Base-by-base conservation (phyloP, 352 stramenopile genomes). In the Globisporangium camurandrum region DNA sequence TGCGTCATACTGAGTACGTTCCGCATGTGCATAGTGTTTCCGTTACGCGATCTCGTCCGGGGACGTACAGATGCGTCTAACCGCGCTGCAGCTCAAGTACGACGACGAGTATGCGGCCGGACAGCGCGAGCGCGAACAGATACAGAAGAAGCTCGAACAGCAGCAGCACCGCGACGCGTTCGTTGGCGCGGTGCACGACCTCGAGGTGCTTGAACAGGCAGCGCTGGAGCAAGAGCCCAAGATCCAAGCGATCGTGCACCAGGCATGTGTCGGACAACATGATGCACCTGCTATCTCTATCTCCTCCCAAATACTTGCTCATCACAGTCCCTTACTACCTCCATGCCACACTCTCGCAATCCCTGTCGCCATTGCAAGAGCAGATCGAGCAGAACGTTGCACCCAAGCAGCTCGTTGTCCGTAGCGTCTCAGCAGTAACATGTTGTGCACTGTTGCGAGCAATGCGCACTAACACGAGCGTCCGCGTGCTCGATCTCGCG, bases 381-480 rank as follows among this genome's bases (percentile, higher is more conserved):
- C 56, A 88, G 69, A 69, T 88, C 5, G 51, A 71, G 22, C 36
- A 62, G 1, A 84, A 81, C 34, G 57, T 75, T 11, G 66, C 72
- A 3, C 67, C 69, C 2, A 71, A 69, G 46, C 62, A 67, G 23
- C 49, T 88, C 20, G 57, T 76, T 10, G 64, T 86, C 19, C 74
- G 72, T 20, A 53, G 55, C 7, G 59, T 86, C 36, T 78, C 73
- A 4, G 62, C 56, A n/a, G 30, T 85, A 7, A 59, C 62, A 6
- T 86, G 74, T 46, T 82, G 77, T 36, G 71, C 72, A 0, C 43
- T 86, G 16, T 45, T 86, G 10, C 72, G 74, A 5, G 68, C 68
- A 11, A 81, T 88, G 69, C 69, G 64, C 16, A 51, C 46, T 40
- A 86, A 88, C 51, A 68, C 62, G 2, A 84, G 68, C 40, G 74